A percentile compares a stretch with the other conserved stretches of the same genome.
Conservation (phyloP, 129 eudicot genomes). For the Apium graveolens region DNA sequence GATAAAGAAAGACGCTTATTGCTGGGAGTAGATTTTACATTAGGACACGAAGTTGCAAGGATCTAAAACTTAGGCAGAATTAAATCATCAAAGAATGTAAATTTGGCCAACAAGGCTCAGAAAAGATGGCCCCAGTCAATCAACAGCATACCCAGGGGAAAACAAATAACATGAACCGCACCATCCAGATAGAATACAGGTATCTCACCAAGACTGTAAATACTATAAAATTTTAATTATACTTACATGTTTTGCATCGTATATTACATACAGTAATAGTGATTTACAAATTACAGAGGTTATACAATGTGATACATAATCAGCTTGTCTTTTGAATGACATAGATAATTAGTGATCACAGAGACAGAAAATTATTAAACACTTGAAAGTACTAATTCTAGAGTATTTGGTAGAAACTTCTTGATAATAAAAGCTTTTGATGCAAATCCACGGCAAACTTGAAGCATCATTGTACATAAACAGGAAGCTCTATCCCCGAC, state of each 20-base stretch:
- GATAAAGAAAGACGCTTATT: conserved; percentile 5
- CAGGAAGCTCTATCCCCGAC: conserved; percentile 1
- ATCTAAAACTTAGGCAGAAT: conserved; percentile 8
- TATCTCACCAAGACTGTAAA: neutral
- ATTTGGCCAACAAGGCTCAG: conserved; percentile 10
- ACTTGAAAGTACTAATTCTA: conserved; percentile 6
- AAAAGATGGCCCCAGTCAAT: conserved; percentile 23
- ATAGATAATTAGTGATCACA: conserved; percentile 15
- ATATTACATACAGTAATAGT: neutral
- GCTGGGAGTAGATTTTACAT: conserved; percentile 2
- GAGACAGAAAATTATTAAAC: conserved; percentile 7
- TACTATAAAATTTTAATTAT: neutral
- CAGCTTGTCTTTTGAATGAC: conserved; percentile 6
- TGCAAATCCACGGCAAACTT: conserved; percentile 14
- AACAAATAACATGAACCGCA: conserved; percentile 8
- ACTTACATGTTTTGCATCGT: conserved; percentile 9
- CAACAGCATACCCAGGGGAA: conserved; percentile 11
- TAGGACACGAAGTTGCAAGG: neutral
- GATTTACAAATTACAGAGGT: neutral
- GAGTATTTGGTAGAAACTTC: conserved; percentile 3
- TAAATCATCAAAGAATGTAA: conserved; percentile 14
- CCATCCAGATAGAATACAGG: conserved; percentile 1
- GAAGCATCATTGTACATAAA: neutral
- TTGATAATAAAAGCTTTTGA: conserved; percentile 8
- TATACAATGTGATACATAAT: neutral